Percentiles rank a stretch among this genome's conserved stretches.
Evolutionary conservation across 768 basidiomycete species (phyloP).

Genomic region (Arthromyces matolae): DNA sequence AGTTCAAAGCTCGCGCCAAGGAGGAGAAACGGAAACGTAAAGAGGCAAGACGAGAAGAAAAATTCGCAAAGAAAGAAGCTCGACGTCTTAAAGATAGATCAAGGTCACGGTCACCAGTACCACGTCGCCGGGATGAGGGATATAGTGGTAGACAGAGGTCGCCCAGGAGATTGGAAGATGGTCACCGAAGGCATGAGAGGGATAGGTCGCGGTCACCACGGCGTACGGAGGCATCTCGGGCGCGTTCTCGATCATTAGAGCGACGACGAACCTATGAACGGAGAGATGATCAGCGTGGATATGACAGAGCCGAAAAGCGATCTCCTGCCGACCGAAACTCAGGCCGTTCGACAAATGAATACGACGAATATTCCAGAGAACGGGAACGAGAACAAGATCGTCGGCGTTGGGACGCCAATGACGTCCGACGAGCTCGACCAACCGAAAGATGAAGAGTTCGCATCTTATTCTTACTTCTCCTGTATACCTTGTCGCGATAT

Average conservation of each 20-base stretch:
- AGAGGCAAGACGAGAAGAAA: slow-evolving; percentile 51
- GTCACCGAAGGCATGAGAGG: slow-evolving; percentile 2
- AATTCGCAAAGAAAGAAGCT: slow-evolving; percentile 27
- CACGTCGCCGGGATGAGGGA: slow-evolving; percentile 19
- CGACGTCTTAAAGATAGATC: slow-evolving; percentile 25
- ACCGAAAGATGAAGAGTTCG: too few species aligned
- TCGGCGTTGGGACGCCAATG: slow-evolving; percentile 50
- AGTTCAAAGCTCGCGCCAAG: slow-evolving; percentile 32
- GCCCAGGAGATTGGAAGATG: neutral
- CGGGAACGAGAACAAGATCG: slow-evolving; percentile 39
- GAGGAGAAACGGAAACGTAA: slow-evolving; percentile 51
- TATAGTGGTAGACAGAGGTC: neutral
- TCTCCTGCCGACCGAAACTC: neutral
- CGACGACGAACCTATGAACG: neutral
- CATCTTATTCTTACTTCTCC: too few species aligned
- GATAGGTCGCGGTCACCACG: slow-evolving; percentile 3
- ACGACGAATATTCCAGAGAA: slow-evolving; percentile 25
- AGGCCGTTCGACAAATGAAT: slow-evolving; percentile 22
- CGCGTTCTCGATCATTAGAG: slow-evolving; percentile 10
- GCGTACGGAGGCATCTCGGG: slow-evolving; percentile 19
- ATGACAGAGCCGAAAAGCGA: neutral
- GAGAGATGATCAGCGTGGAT: neutral
- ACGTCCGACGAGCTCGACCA: slow-evolving; percentile 18
- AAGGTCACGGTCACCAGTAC: slow-evolving; percentile 24
- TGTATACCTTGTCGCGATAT: too few species aligned